phyloP scores from a whole-genome alignment of 345 rosid species.

The Gynandropsis gynandra region DNA sequence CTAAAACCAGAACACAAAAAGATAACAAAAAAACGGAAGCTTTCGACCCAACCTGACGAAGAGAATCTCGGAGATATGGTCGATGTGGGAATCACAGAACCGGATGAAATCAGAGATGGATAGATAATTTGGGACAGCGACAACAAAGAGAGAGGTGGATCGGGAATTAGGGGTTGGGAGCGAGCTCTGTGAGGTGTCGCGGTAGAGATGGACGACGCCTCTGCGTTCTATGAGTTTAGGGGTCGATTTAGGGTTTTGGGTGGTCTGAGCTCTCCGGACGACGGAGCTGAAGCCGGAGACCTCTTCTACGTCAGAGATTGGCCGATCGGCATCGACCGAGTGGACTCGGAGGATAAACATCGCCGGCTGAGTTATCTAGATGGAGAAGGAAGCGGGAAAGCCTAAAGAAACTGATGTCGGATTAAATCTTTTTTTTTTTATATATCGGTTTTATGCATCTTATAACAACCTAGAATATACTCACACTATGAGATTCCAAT shows the following conservation, averaged over 20 bases:
- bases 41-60: constrained; percentile 44
- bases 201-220: constrained; percentile 70
- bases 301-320: constrained; percentile 45
- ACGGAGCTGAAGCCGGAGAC: constrained; percentile 39
- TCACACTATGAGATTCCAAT: too few relatives aligned
- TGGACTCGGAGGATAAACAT: constrained; percentile 84
- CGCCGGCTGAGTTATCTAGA: not conserved
- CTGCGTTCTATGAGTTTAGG: constrained; percentile 55
- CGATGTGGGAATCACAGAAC: constrained; percentile 46
- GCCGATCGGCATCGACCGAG: constrained; percentile 67
- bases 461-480: too few relatives aligned
- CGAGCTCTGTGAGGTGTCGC: constrained; percentile 50
- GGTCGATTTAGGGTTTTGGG: constrained; percentile 20
- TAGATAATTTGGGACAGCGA: constrained; percentile 77
- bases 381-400: constrained; percentile 8
- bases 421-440: too few relatives aligned
- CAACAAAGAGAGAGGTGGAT: constrained; percentile 68
- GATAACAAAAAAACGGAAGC: not conserved
- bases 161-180: constrained; percentile 62
- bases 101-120: constrained; percentile 68
- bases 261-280: constrained; percentile 22
- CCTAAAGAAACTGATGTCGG: too few relatives aligned
- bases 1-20: not conserved
- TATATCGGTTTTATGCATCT: too few relatives aligned
- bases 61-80: constrained; percentile 43